These are phyloP conservation scores for Globisporangium ultimum DNA, from an alignment of 352 stramenopile genomes.

Conservation along the genomic window DNA sequence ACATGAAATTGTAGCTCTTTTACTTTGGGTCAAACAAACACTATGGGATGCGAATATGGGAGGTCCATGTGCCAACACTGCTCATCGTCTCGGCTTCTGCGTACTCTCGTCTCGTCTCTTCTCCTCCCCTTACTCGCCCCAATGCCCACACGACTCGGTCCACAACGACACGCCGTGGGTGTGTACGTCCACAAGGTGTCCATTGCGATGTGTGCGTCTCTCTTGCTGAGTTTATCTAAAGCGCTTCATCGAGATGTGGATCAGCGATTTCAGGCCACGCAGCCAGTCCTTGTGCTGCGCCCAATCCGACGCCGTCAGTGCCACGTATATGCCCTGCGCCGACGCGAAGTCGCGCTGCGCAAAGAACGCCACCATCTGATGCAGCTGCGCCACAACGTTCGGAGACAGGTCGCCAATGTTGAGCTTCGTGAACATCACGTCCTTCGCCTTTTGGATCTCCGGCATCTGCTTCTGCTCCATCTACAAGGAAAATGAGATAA, in stretches of 20 bases:
- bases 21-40: background rate
- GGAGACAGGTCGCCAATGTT: slow-evolving; percentile 75
- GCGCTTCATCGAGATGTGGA: slow-evolving; percentile 92
- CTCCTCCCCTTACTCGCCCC: no score
- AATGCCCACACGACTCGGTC: no score
- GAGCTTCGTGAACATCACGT: slow-evolving; percentile 87
- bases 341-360: slow-evolving; percentile 72
- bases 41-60: no score
- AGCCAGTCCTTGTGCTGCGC: slow-evolving; percentile 97
- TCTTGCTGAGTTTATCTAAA: slow-evolving; percentile 64
- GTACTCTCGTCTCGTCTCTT: no score
- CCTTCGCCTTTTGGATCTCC: slow-evolving; percentile 84
- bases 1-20: slow-evolving; percentile 1
- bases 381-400: slow-evolving; percentile 64
- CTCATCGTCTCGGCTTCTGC: background rate
- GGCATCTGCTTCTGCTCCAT: slow-evolving; percentile 86
- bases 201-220: background rate
- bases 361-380: slow-evolving; percentile 81
- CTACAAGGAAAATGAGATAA: slow-evolving; percentile 29
- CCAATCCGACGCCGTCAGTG: slow-evolving; percentile 92
- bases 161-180: no score
- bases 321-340: slow-evolving; percentile 86
- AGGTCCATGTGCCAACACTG: background rate
- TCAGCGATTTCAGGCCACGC: slow-evolving; percentile 95
- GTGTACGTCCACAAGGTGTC: no score